Percentiles rank a stretch among this genome's conserved stretches.
These are phyloP conservation scores for Plasmodium malariae DNA, from an alignment of 169 alveolate species.

Conservation along the genomic window DNA sequence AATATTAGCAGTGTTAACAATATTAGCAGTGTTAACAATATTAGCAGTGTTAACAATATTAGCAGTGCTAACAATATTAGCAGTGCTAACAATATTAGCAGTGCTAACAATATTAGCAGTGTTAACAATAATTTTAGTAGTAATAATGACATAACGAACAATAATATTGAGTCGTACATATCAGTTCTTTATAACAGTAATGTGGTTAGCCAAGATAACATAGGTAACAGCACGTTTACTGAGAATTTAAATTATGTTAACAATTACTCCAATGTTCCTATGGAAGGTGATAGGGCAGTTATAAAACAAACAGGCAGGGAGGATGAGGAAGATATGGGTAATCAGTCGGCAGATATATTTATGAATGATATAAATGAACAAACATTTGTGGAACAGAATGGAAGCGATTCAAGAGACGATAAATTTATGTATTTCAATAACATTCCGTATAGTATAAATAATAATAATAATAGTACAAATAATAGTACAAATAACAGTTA, in stretches of 20 bases:
- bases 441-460: neutral
- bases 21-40: too few relatives aligned
- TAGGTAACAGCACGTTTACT: neutral
- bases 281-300: neutral
- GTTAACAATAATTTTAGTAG: neutral
- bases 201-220: neutral
- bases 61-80: too few relatives aligned
- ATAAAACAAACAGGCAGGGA: too few relatives aligned
- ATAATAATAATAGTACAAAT: neutral
- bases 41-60: too few relatives aligned
- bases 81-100: too few relatives aligned
- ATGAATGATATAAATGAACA: neutral
- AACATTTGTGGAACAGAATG: neutral
- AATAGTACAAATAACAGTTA: neutral
- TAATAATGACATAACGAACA: neutral
- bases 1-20: too few relatives aligned
- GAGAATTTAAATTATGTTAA: neutral
- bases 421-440: neutral
- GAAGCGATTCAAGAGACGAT: neutral
- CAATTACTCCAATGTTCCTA: neutral
- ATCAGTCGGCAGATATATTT: neutral
- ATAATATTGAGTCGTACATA: neutral
- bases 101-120: neutral
- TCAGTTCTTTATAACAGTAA: neutral
- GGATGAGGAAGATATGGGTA: neutral